phyloP scores from a whole-genome alignment of 2,329 filamentous ascomycete species.

The Magnaporthiopsis rhizophila region DNA sequence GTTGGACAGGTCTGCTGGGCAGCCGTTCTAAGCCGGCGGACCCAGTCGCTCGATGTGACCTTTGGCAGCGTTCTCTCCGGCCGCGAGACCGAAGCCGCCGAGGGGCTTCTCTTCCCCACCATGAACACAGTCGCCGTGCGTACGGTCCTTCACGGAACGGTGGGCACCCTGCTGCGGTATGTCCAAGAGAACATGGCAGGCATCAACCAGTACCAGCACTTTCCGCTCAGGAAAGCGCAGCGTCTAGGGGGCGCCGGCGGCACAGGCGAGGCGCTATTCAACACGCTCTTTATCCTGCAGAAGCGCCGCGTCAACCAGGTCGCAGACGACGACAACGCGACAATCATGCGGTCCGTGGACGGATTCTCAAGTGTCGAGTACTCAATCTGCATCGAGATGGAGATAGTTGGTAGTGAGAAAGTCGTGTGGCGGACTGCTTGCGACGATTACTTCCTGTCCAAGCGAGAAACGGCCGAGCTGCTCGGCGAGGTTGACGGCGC shows the following conservation, averaged over 20 bases:
- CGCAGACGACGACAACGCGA: constrained; percentile 4
- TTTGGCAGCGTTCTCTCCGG: constrained; percentile 83
- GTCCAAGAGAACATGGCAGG: constrained; percentile 62
- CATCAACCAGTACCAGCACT: constrained; percentile 66
- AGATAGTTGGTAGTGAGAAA: constrained; percentile 29
- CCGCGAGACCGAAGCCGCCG: constrained; percentile 63
- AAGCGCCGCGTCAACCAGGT: constrained; percentile 16
- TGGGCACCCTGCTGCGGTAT: constrained; percentile 57
- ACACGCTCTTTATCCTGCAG: constrained; percentile 50
- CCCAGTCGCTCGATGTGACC: constrained; percentile 60
- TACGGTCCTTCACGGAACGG: constrained; percentile 61
- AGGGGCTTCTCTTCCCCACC: constrained; percentile 69
- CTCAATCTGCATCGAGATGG: constrained; percentile 74
- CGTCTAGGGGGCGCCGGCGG: constrained; percentile 27
- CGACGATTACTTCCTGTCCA: constrained; percentile 46
- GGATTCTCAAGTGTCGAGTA: constrained; percentile 68
- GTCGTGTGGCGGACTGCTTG: constrained; percentile 62
- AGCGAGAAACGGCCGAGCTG: constrained; percentile 37
- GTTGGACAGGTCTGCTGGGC: constrained; percentile 73
- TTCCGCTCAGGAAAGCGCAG: constrained; percentile 65
- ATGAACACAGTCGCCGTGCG: constrained; percentile 86
- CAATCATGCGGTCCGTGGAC: constrained; percentile 54
- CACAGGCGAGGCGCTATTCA: constrained; percentile 35
- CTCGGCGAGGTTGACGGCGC: constrained; percentile 52
- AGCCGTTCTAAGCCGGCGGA: constrained; percentile 55